These are phyloP conservation scores for Penicillium dipodomyicola DNA, from an alignment of 495 filamentous ascomycete genomes.

Conservation along the genomic window DNA sequence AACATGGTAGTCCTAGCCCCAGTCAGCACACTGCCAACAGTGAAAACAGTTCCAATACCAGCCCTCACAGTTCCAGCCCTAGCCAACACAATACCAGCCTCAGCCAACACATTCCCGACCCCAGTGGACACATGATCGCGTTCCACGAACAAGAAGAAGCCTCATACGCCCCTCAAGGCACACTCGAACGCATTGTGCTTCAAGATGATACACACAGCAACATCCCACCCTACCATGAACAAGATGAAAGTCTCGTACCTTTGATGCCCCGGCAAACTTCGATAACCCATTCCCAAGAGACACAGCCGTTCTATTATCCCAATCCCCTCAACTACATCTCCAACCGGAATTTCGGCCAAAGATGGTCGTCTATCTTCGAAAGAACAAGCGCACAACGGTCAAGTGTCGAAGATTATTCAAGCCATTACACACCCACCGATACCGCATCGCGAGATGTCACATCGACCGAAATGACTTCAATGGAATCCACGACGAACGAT, in stretches of 20 bases:
- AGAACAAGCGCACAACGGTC: not conserved
- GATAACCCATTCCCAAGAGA: not conserved
- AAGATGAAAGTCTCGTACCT: not conserved
- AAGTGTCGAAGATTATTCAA: slow-evolving; percentile 3
- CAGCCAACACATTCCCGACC: no score
- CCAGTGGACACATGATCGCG: not conserved
- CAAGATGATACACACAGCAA: not conserved
- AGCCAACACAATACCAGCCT: not conserved
- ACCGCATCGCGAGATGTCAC: slow-evolving; percentile 12
- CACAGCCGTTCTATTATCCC: not conserved
- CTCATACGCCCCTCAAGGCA: not conserved
- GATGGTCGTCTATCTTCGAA: not conserved
- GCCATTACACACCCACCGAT: not conserved
- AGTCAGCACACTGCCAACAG: not conserved
- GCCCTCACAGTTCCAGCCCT: not conserved
- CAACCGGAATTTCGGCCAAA: not conserved
- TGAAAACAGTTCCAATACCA: not conserved
- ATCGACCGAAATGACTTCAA: slow-evolving; percentile 21
- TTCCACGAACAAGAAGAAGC: not conserved
- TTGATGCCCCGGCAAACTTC: not conserved
- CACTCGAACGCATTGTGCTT: not conserved
- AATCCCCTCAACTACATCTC: not conserved
- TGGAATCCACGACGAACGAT: slow-evolving; percentile 17
- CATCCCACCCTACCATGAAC: not conserved
- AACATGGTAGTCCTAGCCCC: not conserved